These are phyloP conservation scores for Amylostereum chailletii DNA, from an alignment of 1,284 basidiomycete genomes.

Conservation along the genomic window DNA sequence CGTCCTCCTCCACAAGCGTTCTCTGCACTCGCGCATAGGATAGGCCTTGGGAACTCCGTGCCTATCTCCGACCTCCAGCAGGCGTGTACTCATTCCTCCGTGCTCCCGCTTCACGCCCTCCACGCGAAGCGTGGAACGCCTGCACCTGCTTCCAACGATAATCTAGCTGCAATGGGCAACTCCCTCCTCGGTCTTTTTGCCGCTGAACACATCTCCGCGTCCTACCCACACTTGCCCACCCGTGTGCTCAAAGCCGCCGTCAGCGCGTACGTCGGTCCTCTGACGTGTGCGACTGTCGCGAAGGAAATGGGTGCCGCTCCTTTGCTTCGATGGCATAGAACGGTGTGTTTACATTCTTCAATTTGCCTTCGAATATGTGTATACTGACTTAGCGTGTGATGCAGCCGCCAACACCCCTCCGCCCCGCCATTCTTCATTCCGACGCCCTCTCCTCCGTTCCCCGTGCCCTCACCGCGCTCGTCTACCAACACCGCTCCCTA, in stretches of 20 bases:
- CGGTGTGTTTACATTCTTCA: conserved; percentile 32
- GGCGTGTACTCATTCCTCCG: conserved; percentile 79
- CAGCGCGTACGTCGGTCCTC: conserved; percentile 84
- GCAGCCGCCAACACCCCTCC: conserved; percentile 38
- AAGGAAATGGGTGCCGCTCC: conserved; percentile 71
- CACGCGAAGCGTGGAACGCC: conserved; percentile 45
- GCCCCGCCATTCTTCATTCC: conserved; percentile 48
- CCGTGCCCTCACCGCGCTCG: conserved; percentile 66
- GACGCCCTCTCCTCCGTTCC: conserved; percentile 75
- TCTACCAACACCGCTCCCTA: conserved; percentile 74
- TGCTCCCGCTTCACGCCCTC: conserved; percentile 46
- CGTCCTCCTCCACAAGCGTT: conserved; percentile 67
- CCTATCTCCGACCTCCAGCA: conserved; percentile 47
- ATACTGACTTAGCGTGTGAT: background rate
- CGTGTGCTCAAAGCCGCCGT: conserved; percentile 85
- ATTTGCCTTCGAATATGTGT: background rate
- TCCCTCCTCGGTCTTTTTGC: conserved; percentile 88
- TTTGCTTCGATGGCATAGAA: conserved; percentile 64
- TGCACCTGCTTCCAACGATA: conserved; percentile 52
- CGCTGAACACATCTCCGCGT: conserved; percentile 74
- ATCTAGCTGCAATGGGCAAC: conserved; percentile 79
- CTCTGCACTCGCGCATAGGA: conserved; percentile 65
- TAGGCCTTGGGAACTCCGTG: conserved; percentile 54
- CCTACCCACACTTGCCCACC: conserved; percentile 89
- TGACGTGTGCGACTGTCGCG: conserved; percentile 77